Base-by-base conservation (phyloP, 2,329 filamentous ascomycete species). In the Fonsecaea pedrosoi region DNA sequence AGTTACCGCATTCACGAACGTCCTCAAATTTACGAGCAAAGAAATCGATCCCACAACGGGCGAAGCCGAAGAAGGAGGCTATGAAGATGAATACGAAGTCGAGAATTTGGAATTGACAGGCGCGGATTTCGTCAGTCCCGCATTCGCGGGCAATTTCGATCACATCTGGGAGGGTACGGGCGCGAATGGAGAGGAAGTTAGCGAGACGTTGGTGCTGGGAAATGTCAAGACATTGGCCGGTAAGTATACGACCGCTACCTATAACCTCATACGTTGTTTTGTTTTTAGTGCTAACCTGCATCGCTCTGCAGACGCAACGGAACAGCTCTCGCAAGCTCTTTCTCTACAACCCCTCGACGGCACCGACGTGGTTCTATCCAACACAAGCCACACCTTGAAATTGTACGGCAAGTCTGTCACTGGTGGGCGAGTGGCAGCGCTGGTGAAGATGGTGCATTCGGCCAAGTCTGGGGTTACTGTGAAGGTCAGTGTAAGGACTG, bases 71-170 rank as follows among this genome's bases (percentile, higher is more conserved):
- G 93, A 96, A 15, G 86, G 82, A 55, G 95, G 95, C 54, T 98
- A 98, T 78, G 94, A 98, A 61, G 95, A 99, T 75, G 95, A 99
- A 81, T 99, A 99, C 77, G 92, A 97, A 81, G 91, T 98, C 67
- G 92, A 95, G 69, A 93, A 97, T 77, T 88, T 98, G 68, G 94
- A 97, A 69, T 87, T 99, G 68, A 86, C 88, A 18, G 95, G 94
- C 66, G 93, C 92, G 72, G 95, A 99, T 79, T 99, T 97, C 79
- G 89, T 99, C 69, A 86, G 97, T 56, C 95, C 95, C 21, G 90
- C 92, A 1, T 99, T 96, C 78, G 94, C 94, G 18, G 91, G 94
- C 77, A 96, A 92, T 84, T 99, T 98, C 78, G 92, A 92, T 77
- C 92, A 96, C 75, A 87, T 98, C 56, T 99, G 94, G 94, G 92